Conservation (phyloP, 1,139 yeast species). For the Komagataea norvegica region DNA sequence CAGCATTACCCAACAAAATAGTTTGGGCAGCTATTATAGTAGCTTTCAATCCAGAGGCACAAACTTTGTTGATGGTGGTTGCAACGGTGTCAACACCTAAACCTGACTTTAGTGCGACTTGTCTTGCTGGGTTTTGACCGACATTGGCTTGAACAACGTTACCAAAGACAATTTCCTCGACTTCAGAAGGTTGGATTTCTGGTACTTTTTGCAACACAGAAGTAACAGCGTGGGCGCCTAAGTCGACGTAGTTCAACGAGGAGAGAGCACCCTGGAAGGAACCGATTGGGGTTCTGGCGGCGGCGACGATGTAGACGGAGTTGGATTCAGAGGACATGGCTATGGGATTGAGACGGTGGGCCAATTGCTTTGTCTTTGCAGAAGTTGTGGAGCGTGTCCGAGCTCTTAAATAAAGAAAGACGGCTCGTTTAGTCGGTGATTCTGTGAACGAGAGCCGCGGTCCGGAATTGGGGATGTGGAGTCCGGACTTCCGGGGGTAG, state of each 20-base stretch:
- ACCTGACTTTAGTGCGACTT: slow-evolving; percentile 91
- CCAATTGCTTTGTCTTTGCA: no score
- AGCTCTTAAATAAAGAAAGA: no score
- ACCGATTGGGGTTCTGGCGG: slow-evolving; percentile 94
- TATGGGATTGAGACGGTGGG: no score
- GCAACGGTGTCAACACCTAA: slow-evolving; percentile 74
- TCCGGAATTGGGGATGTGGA: no score
- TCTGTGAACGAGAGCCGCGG: no score
- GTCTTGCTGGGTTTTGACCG: slow-evolving; percentile 98
- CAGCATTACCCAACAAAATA: slow-evolving; percentile 84
- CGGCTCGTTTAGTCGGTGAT: no score
- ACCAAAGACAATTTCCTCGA: slow-evolving; percentile 90
- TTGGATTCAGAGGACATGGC: slow-evolving; percentile 33
- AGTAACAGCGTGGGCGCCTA: slow-evolving; percentile 89
- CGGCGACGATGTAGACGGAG: slow-evolving; percentile 81
- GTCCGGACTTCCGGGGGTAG: no score
- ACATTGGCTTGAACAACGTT: slow-evolving; percentile 89
- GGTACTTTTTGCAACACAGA: slow-evolving; percentile 84
- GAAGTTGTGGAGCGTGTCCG: no score
- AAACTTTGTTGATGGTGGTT: slow-evolving; percentile 90
- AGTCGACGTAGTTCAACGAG: slow-evolving; percentile 70
- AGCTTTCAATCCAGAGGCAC: slow-evolving; percentile 95
- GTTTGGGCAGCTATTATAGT: slow-evolving; percentile 87
- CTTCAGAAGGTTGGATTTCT: slow-evolving; percentile 67
- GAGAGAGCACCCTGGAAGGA: slow-evolving; percentile 83